phyloP scores from a whole-genome alignment of 371 early-diverging fungal species.

The Syncephalastrum contaminatum region DNA sequence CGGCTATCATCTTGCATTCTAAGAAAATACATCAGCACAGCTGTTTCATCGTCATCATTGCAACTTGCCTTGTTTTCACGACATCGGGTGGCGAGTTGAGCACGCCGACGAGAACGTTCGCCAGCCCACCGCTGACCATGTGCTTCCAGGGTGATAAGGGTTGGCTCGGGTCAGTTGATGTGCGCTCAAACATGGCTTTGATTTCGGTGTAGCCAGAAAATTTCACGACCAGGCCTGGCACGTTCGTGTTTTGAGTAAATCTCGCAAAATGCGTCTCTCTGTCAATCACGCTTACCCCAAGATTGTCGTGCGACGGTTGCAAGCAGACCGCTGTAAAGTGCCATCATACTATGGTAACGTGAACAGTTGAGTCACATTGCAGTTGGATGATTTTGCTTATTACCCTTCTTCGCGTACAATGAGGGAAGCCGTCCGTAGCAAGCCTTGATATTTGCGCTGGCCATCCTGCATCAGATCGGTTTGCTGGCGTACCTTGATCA shows the following conservation, averaged over 20 bases:
- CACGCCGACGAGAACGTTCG: slow-evolving; percentile 53
- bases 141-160: slow-evolving; percentile 45
- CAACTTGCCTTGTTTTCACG: slow-evolving; percentile 37
- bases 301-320: slow-evolving; percentile 52
- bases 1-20: slow-evolving; percentile 54
- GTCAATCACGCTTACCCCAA: slow-evolving; percentile 28
- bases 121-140: slow-evolving; percentile 50
- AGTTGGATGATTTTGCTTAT: not conserved
- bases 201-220: slow-evolving; percentile 49
- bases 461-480: slow-evolving; percentile 37
- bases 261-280: too few relatives aligned
- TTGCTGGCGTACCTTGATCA: slow-evolving; percentile 56
- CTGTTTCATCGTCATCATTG: not conserved
- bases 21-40: not conserved
- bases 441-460: slow-evolving; percentile 41
- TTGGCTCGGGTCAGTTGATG: slow-evolving; percentile 22
- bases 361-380: not conserved
- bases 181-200: slow-evolving; percentile 39
- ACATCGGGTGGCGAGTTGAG: slow-evolving; percentile 53
- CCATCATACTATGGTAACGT: slow-evolving; percentile 27
- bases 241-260: too few relatives aligned
- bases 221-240: slow-evolving; percentile 47
- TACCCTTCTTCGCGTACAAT: slow-evolving; percentile 52
- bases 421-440: slow-evolving; percentile 38
- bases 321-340: slow-evolving; percentile 48